Evolutionary conservation across 192 early-diverging fungal species (phyloP).

Genomic region (Mortierella hygrophila): DNA sequence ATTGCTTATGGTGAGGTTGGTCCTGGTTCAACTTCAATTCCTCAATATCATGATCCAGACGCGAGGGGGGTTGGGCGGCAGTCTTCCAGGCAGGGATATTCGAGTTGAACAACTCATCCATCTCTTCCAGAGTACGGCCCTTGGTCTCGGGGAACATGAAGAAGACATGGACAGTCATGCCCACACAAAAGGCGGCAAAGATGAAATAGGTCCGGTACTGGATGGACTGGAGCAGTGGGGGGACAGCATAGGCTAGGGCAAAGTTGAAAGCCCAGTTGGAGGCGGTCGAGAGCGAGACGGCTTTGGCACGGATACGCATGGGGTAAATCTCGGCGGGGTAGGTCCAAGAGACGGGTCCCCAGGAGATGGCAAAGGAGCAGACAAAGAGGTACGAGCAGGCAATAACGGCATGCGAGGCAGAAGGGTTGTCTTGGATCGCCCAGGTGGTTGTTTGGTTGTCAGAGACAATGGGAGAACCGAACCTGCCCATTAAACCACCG

Average conservation of each 20-base stretch:
- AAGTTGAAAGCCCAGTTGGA: constrained; percentile 95
- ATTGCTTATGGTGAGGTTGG: background rate
- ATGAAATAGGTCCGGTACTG: constrained; percentile 77
- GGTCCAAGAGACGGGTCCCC: constrained; percentile 94
- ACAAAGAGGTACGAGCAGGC: constrained; percentile 86
- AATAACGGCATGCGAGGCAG: constrained; percentile 65
- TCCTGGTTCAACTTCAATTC: constrained; percentile 7
- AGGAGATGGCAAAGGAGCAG: constrained; percentile 85
- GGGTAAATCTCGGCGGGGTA: constrained; percentile 95
- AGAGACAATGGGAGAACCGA: constrained; percentile 20
- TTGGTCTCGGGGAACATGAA: constrained; percentile 88
- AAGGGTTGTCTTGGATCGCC: constrained; percentile 49
- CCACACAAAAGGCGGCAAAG: constrained; percentile 77
- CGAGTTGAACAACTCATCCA: constrained; percentile 81
- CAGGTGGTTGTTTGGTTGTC: constrained; percentile 31
- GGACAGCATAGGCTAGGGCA: constrained; percentile 76
- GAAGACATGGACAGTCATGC: constrained; percentile 69
- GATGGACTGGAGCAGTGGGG: constrained; percentile 74
- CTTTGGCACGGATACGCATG: constrained; percentile 88
- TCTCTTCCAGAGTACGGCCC: constrained; percentile 85
- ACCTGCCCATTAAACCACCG: constrained; percentile 64
- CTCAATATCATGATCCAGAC: constrained; percentile 15
- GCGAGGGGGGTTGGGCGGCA: constrained; percentile 4
- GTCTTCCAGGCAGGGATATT: constrained; percentile 56
- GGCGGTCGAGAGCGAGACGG: constrained; percentile 83